Evolutionary conservation across 78 protist species (phyloP).

Genomic region (Trichosphaerium sp.): DNA sequence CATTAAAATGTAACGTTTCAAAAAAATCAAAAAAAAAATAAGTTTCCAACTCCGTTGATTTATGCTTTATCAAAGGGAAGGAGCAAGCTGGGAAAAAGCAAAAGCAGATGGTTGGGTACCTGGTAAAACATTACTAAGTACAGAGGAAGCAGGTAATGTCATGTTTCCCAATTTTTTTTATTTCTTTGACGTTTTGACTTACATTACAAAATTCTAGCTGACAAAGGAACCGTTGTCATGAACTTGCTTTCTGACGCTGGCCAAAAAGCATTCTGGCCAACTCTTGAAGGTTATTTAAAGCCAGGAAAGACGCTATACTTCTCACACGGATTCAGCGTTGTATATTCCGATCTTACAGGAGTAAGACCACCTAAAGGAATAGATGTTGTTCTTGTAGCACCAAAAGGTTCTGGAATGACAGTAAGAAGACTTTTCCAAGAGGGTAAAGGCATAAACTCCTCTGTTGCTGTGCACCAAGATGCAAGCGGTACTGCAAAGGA

Average conservation of each 20-base stretch:
- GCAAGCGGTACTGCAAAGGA: constrained; percentile 45
- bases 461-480: constrained; percentile 52
- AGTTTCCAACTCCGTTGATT: too few species aligned
- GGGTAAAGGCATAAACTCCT: constrained; percentile 54
- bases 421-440: constrained; percentile 45
- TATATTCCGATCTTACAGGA: constrained; percentile 32
- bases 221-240: constrained; percentile 43
- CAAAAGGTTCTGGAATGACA: constrained; percentile 62
- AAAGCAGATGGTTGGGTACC: constrained; percentile 53
- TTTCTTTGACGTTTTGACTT: too few species aligned
- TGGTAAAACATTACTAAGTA: constrained; percentile 13
- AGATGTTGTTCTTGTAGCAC: constrained; percentile 52
- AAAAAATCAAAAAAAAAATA: too few species aligned
- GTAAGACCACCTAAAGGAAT: constrained; percentile 43
- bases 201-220: too few species aligned
- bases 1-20: too few species aligned
- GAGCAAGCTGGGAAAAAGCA: constrained; percentile 39
- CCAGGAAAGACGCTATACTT: constrained; percentile 49
- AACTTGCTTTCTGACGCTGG: constrained; percentile 57
- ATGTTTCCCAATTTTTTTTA: too few species aligned
- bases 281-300: constrained; percentile 14
- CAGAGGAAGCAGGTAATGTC: constrained; percentile 37
- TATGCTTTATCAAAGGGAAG: too few species aligned
- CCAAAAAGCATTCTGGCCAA: constrained; percentile 25
- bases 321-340: constrained; percentile 59